These are phyloP conservation scores for Kluyveromyces starmeri DNA, from an alignment of 805 yeast species.

Conservation along the genomic window DNA sequence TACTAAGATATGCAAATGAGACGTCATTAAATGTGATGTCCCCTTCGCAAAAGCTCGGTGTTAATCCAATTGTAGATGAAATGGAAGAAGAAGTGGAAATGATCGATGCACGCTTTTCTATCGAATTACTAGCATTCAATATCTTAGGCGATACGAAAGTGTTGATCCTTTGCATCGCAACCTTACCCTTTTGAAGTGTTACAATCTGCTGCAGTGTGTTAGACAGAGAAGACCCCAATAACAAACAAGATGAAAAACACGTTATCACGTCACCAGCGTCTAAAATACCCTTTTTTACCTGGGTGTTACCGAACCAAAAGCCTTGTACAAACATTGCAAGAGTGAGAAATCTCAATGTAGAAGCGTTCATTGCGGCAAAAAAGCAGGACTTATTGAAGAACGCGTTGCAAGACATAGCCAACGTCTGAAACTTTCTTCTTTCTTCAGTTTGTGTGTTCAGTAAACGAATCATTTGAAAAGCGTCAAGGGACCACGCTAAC, in stretches of 20 bases:
- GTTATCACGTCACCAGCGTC: conserved; percentile 62
- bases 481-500: conserved; percentile 60
- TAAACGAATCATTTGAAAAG: conserved; percentile 51
- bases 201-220: conserved; percentile 49
- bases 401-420: conserved; percentile 25
- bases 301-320: conserved; percentile 78
- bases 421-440: conserved; percentile 30
- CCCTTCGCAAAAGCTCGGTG: not conserved
- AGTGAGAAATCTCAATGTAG: conserved; percentile 46
- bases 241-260: conserved; percentile 73
- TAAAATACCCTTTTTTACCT: conserved; percentile 45
- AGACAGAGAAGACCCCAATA: conserved; percentile 55
- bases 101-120: not conserved
- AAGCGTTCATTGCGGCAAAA: conserved; percentile 44
- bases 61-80: not conserved
- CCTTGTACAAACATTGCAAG: conserved; percentile 81
- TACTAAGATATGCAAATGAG: conserved; percentile 52
- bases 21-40: conserved; percentile 47
- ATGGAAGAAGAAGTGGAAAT: not conserved
- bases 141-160: conserved; percentile 27
- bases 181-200: conserved; percentile 59
- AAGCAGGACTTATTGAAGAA: conserved; percentile 39
- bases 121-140: not conserved
- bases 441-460: conserved; percentile 53
- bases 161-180: conserved; percentile 49